Evolutionary conservation across 441 rosid genomes (phyloP).

Genomic region (Eruca vesicaria): DNA sequence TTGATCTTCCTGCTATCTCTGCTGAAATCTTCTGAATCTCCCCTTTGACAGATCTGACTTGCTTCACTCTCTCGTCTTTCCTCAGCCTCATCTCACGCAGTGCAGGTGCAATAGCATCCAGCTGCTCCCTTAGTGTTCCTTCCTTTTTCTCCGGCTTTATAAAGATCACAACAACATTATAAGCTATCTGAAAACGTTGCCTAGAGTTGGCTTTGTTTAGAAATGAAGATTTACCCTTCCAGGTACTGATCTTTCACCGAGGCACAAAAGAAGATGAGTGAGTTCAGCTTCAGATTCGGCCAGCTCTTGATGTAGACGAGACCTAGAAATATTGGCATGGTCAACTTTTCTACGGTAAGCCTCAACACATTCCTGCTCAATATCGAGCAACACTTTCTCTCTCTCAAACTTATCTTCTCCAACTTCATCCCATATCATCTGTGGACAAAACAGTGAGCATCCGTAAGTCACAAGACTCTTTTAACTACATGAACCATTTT

Average conservation of each 20-base stretch:
- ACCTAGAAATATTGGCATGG: conserved; percentile 89
- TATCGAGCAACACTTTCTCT: conserved; percentile 80
- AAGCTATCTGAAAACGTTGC: not conserved
- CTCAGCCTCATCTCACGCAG: conserved; percentile 78
- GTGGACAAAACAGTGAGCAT: conserved; percentile 17
- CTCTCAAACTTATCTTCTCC: conserved; percentile 81
- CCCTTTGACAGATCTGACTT: conserved; percentile 71
- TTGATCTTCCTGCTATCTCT: conserved; percentile 82
- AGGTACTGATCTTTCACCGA: conserved; percentile 93
- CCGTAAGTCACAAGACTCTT: not conserved
- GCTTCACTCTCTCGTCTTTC: conserved; percentile 87
- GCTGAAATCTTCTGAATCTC: conserved; percentile 88
- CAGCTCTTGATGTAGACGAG: conserved; percentile 93
- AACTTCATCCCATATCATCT: conserved; percentile 99
- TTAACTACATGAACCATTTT: not conserved
- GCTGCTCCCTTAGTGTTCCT: conserved; percentile 85
- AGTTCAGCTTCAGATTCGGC: conserved; percentile 99
- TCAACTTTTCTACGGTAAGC: conserved; percentile 95
- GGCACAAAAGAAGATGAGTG: conserved; percentile 93
- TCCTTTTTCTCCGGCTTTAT: conserved; percentile 86
- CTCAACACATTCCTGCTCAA: conserved; percentile 93
- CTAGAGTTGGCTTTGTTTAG: not conserved
- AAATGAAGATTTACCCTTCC: conserved; percentile 66
- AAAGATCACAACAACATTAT: not conserved
- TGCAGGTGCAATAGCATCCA: conserved; percentile 90